phyloP scores from a whole-genome alignment of 2,329 filamentous ascomycete genomes.

The Tolypocladium endophyticum region DNA sequence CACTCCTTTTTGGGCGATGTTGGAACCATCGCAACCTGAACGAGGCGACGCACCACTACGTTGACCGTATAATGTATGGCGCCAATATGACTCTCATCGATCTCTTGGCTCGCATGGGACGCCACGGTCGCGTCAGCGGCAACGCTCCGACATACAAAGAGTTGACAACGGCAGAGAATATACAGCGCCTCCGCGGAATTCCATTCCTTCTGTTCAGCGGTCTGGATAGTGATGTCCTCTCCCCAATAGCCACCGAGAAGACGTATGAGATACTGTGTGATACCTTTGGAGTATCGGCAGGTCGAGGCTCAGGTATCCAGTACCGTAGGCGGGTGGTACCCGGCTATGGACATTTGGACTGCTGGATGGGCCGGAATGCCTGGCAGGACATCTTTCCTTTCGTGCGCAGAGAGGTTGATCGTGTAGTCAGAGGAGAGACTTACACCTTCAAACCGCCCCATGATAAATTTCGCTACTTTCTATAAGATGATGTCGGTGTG shows the following conservation, averaged over 20 bases:
- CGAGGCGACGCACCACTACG: slow-evolving; percentile 51
- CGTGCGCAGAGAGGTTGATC: slow-evolving; percentile 42
- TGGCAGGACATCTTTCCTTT: slow-evolving; percentile 50
- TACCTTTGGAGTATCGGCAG: slow-evolving; percentile 31
- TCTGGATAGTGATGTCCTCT: slow-evolving; percentile 45
- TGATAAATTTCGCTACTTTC: neutral
- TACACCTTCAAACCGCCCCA: neutral
- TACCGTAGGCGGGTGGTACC: slow-evolving; percentile 43
- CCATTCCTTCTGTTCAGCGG: slow-evolving; percentile 48
- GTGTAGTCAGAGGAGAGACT: slow-evolving; percentile 22
- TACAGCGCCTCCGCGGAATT: slow-evolving; percentile 37
- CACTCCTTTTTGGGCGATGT: slow-evolving; percentile 47
- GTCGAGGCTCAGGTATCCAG: slow-evolving; percentile 18
- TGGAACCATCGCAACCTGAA: slow-evolving; percentile 59
- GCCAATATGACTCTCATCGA: slow-evolving; percentile 48
- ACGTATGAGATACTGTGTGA: slow-evolving; percentile 43
- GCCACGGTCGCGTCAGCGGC: slow-evolving; percentile 36
- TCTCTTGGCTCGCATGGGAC: slow-evolving; percentile 47
- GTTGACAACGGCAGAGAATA: slow-evolving; percentile 38
- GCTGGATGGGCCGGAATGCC: slow-evolving; percentile 50
- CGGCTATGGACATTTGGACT: slow-evolving; percentile 50
- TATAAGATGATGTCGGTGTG: neutral
- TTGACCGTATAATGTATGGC: slow-evolving; percentile 52
- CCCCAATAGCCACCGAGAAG: slow-evolving; percentile 39
- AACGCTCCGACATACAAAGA: slow-evolving; percentile 37